Base-by-base conservation (phyloP, 495 filamentous ascomycete species). In the Letharia lupina region DNA sequence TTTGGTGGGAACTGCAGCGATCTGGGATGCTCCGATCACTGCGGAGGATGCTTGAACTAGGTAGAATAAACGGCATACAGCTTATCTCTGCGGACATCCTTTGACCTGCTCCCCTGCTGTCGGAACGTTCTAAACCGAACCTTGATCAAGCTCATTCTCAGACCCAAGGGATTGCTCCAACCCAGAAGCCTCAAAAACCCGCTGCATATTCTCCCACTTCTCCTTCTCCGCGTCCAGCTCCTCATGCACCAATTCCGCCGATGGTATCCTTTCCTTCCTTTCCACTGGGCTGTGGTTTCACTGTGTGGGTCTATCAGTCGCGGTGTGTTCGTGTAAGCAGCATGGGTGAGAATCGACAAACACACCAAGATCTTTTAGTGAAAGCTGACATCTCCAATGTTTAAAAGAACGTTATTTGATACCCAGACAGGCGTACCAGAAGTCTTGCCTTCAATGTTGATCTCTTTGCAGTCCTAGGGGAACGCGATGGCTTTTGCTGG, bases 181-280 rank as follows among this genome's bases (percentile, higher is more conserved):
- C n/a, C 48, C 48, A 11, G 48, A 23, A 50, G 48, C 48, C 48
- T 2, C n/a, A 28, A 50, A 8, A 28, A 50, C 23, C 23, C 50
- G 23, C 11, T 54, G 50, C 50, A 33, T 7, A 33, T 54, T 33
- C 23, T 33, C 28, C 50, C 50, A 54, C 28, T 15, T 54, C 47
- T 50, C n/a, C n/a, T 50, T 50, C n/a, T 50, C n/a, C n/a, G n/a
- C 47, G 45, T 50, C n/a, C 47, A 28, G n/a, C 47, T 28, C 47
- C 47, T 50, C 47, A 9, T 50, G 47, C n/a, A 28, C n/a, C 47
- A 28, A 28, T 50, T 50, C 47, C 47, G 4, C 47, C 0, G n/a
- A 8, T 12, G 47, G 0, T 5, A 48, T 23, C 47, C 47, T 50
- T 54, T 33, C 50, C 50, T 54, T 33, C 2, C 28, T 33, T 28